Evolutionary conservation across 371 early-diverging fungal species (phyloP), one percentile per base, ranked within the genome.

Genomic region (Apophysomyces sp.): DNA sequence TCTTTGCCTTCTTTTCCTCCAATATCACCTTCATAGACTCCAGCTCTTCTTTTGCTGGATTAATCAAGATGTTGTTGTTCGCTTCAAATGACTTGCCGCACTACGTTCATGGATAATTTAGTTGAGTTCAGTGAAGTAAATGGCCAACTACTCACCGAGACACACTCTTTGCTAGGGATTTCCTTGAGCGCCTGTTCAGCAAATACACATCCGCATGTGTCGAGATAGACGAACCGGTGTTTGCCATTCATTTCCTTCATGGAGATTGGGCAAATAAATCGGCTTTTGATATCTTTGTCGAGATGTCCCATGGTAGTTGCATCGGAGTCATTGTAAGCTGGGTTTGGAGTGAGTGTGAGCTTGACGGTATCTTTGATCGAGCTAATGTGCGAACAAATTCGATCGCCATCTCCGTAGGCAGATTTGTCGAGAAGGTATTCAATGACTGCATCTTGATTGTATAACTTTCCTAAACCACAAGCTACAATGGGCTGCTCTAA

Each of bases 201-300:
- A 70, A 95, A 77, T 6, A 91, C 94, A 68, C 95, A 94, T 0
- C 98, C 97, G 69, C 98, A 98, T 4, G 86, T 77, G 58, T 82
- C 77, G 28, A 90, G 61, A 69, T 86, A 93, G 15, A 90, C 87
- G 69, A 96, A 96, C 29, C 86, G 84, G 56, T 83, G 77, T 57
- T 91, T 91, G 11, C 97, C 97, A 67, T 93, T 95, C 94, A 98
- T 94, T 78, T 96, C 97, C 70, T 92, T 93, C 78, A 87, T 78
- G 0, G 97, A 91, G 12, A 98, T 78, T 0, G 98, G 98, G 63
- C 98, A 98, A 24, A 92, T 82, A 63, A 90, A 97, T 66, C 69
- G 82, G 21, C 88, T 69, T 63, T 77, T 80, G 57, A 82, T 69
- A 51, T 74, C 81, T 63, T 72, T 81, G 24, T 88, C 86, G 28